These are phyloP conservation scores for Aspergillus vadensis DNA, from an alignment of 2,329 filamentous ascomycete species.

Conservation along the genomic window DNA sequence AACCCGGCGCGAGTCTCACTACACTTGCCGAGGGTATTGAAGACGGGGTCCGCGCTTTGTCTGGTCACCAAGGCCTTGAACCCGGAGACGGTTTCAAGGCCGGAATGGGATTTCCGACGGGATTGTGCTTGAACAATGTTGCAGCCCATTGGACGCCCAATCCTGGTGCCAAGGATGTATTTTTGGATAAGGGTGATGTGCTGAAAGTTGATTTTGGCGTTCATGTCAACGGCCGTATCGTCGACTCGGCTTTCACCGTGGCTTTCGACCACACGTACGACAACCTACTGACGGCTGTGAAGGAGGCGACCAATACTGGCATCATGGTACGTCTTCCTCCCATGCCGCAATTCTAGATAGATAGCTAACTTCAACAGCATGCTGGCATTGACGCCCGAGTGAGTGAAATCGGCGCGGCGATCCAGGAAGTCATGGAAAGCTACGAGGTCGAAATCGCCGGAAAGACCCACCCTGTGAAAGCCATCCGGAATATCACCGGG, in stretches of 20 bases:
- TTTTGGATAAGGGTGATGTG: conserved; percentile 72
- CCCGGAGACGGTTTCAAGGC: conserved; percentile 54
- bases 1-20: conserved; percentile 53
- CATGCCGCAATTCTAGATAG: too few species aligned
- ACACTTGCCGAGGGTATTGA: conserved; percentile 58
- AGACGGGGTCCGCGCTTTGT: conserved; percentile 55
- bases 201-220: conserved; percentile 84
- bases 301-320: conserved; percentile 51
- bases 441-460: conserved; percentile 60
- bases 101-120: conserved; percentile 60
- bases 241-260: conserved; percentile 79
- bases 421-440: conserved; percentile 65
- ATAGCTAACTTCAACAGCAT: conserved; percentile 34
- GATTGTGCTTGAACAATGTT: conserved; percentile 56
- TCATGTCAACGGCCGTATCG: conserved; percentile 76
- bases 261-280: conserved; percentile 75
- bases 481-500: conserved; percentile 57
- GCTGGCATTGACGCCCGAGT: conserved; percentile 60
- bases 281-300: conserved; percentile 69
- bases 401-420: conserved; percentile 57
- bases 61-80: conserved; percentile 55
- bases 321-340: conserved; percentile 40
- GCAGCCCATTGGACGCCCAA: conserved; percentile 62
- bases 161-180: conserved; percentile 65
- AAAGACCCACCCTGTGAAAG: conserved; percentile 56